Base-by-base conservation (phyloP, 176 grass and related monocot genomes). In the Ampelocalamus luodianensis region DNA sequence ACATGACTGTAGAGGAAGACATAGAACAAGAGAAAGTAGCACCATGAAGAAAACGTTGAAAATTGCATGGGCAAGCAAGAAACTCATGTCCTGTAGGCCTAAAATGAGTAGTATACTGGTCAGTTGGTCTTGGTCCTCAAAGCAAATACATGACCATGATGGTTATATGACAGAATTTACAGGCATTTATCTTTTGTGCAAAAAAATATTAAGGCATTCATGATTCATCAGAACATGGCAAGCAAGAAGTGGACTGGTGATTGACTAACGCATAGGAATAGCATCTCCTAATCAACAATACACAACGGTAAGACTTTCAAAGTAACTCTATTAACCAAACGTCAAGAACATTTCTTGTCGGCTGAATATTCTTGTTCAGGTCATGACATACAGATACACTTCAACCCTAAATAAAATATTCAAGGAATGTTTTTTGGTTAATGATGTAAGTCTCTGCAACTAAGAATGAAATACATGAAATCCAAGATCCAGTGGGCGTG, bases 401-500 rank as follows among this genome's bases (percentile, higher is more conserved):
- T 22, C 10, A 68, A 42, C 29, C 10, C 9, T 15, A 29, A 27
- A 4, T 11, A 5, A 37, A 54, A 74, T 22, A 50, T 58, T n/a
- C 20, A 58, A 44, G 32, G 76, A 49, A 71, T 8, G 16, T 58
- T 10, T n/a, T 23, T 9, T 38, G 23, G 32, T 76, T 58, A 22
- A 39, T 54, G 18, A 39, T 58, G 29, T 23, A 34, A 38, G 37
- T 32, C 50, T 82, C 65, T 82, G 63, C 70, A 61, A 3, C 51
- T 49, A 61, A 23, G 26, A 5, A 77, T 6, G 14, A 71, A 26
- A 44, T 69, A 51, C 32, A 34, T 55, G 14, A 49, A 68, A 22
- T 29, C 71, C 86, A 74, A 85, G 82, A 89, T 85, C 68, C 73
- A 42, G 49, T 61, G 72, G 79, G 76, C 64, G 58, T 65, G 56